Conservation (phyloP, 345 rosid species). For the Eucalyptus marginata region DNA sequence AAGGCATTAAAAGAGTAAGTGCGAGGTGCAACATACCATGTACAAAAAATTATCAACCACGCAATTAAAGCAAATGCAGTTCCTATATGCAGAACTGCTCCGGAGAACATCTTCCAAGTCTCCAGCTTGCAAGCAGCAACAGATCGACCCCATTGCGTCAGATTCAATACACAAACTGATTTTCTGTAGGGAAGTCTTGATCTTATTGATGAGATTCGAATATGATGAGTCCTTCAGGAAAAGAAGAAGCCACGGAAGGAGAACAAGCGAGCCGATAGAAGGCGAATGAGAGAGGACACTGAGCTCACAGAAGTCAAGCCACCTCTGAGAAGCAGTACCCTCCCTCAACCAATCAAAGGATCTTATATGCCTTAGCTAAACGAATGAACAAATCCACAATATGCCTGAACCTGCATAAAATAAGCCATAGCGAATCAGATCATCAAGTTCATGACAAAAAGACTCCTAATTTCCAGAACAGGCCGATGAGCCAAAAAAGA, state of each 20-base stretch:
- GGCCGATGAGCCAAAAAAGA: neutral
- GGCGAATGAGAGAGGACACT: slow-evolving; percentile 33
- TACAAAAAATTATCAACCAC: slow-evolving; percentile 62
- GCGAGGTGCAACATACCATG: slow-evolving; percentile 30
- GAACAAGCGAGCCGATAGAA: neutral
- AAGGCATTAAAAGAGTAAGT: neutral
- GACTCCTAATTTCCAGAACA: neutral
- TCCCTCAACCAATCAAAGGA: slow-evolving; percentile 12
- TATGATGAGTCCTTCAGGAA: neutral
- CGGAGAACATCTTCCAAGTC: slow-evolving; percentile 75
- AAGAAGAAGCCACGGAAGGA: neutral
- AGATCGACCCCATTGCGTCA: slow-evolving; percentile 73
- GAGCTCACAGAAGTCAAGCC: slow-evolving; percentile 38
- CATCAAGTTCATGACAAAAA: neutral
- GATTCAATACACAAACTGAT: slow-evolving; percentile 12
- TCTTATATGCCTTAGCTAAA: neutral
- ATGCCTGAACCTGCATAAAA: neutral
- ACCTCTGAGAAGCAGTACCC: slow-evolving; percentile 41
- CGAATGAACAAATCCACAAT: neutral
- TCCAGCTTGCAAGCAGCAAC: slow-evolving; percentile 65
- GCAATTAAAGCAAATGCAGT: slow-evolving; percentile 74
- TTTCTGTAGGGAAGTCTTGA: neutral
- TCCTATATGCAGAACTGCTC: slow-evolving; percentile 57
- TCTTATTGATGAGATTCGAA: slow-evolving; percentile 1
- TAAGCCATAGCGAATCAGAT: neutral